Percentiles rank a stretch among this genome's conserved stretches.
phyloP scores from a whole-genome alignment of 768 basidiomycete genomes.

The Russula brevipes region DNA sequence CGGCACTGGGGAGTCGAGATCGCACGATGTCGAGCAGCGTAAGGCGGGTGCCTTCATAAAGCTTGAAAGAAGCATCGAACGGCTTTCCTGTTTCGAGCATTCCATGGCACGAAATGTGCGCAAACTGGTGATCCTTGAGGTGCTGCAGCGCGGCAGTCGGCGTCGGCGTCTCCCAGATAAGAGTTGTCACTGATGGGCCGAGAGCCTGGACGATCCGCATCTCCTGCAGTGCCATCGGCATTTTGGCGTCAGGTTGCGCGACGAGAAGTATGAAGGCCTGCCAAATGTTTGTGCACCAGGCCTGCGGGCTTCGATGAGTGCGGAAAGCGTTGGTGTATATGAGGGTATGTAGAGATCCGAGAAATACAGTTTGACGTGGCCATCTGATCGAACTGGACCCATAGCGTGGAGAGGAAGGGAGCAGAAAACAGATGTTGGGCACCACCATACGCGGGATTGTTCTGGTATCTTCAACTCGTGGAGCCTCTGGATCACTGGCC shows the following conservation, averaged over 20 bases:
- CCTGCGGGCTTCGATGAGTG: background rate
- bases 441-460: slow-evolving; percentile 21
- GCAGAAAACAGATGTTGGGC: slow-evolving; percentile 15
- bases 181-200: background rate
- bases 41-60: background rate
- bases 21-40: background rate
- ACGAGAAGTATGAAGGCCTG: too few species aligned
- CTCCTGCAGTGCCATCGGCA: background rate
- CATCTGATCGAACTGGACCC: slow-evolving; percentile 3
- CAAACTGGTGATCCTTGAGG: background rate
- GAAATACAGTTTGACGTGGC: background rate
- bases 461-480: slow-evolving; percentile 1
- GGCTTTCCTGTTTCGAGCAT: slow-evolving; percentile 1
- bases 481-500: slow-evolving; percentile 4
- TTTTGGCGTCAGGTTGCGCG: background rate
- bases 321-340: too few species aligned
- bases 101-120: slow-evolving; percentile 17
- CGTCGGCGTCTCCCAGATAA: background rate
- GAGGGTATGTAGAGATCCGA: background rate
- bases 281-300: background rate
- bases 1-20: slow-evolving; percentile 3
- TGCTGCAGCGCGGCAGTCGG: background rate
- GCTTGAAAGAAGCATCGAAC: slow-evolving; percentile 2
- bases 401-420: slow-evolving; percentile 15
- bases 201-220: background rate